Base-by-base conservation (phyloP, 108 stramenopile genomes). In the Bacterosira constricta region DNA sequence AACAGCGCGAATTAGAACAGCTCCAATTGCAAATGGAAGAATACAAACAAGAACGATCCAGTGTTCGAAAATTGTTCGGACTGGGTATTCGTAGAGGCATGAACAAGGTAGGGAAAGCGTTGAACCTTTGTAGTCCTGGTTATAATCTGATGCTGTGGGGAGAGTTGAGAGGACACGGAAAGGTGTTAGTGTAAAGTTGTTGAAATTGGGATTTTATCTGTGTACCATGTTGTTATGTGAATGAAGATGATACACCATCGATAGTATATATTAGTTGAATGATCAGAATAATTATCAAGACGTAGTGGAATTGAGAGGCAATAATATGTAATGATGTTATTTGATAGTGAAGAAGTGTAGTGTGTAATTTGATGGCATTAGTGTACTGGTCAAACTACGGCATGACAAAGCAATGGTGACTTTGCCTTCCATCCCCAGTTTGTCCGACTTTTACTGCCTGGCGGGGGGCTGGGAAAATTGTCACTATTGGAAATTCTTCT, bases 61-160 rank as follows among this genome's bases (percentile, higher is more conserved):
- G 72, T 27, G 41, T 65, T 17, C 29, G 45, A 13, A 63, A 74
- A 18, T 66, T 65, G 38, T 41, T 74, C 45, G 47, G 47, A 30
- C 37, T 47, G 26, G 61, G 63, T 20, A 31, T 74, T 29, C 26
- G 31, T 7, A 74, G 34, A 2, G 52, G 73, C 7, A 27, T 66
- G 17, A 38, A 51, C 11, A 66, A 74, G 73, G 57, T 66, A 8
- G 57, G 73, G 29, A 66, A 35, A n/a, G 73, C 38, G 11, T 31
- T 74, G 63, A 47, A 59, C 47, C 44, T 59, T 31, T 74, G 73
- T 63, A 74, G 56, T 35, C 73, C 71, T 46, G 42, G 42, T 73
- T 64, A 73, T 46, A 54, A 54, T 54, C 32, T 54, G 13, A 30
- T 34, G 34, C 53, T 54, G 12, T 54, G 53, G 53, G 53, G 53